phyloP scores from a whole-genome alignment of 306 rosid genomes.

The Casuarina equisetifolia region DNA sequence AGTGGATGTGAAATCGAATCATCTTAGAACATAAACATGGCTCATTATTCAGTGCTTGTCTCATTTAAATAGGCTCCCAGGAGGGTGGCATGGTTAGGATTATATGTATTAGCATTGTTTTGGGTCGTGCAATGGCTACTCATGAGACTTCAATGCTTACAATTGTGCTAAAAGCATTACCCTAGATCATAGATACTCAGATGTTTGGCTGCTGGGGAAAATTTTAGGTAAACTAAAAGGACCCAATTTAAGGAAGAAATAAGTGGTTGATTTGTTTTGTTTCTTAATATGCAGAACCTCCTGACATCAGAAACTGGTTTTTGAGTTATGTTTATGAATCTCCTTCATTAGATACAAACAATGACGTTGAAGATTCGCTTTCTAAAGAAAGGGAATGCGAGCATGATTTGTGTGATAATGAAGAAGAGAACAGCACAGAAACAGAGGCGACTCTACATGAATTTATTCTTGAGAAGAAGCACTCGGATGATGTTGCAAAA shows the following conservation, averaged over 20 bases:
- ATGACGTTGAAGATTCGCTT: constrained; percentile 31
- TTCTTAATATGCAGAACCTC: constrained; percentile 52
- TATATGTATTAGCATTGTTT: no score
- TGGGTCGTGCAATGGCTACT: neutral
- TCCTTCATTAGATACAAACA: constrained; percentile 32
- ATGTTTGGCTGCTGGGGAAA: constrained; percentile 6
- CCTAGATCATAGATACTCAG: neutral
- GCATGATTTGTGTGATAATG: constrained; percentile 26
- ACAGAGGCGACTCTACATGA: constrained; percentile 1
- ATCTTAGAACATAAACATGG: neutral
- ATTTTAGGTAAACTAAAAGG: neutral
- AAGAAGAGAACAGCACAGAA: constrained; percentile 20
- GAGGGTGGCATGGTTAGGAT: neutral
- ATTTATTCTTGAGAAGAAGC: constrained; percentile 7
- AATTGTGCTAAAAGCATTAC: neutral
- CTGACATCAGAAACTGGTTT: constrained; percentile 74
- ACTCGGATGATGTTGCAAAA: constrained; percentile 15
- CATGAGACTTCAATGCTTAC: neutral
- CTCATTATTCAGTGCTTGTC: neutral
- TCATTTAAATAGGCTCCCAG: neutral
- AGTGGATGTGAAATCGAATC: neutral
- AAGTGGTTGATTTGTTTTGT: constrained; percentile 1
- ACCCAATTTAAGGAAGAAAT: neutral
- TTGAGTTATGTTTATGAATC: constrained; percentile 74
- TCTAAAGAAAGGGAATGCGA: constrained; percentile 25